Evolutionary conservation across 78 protist genomes (phyloP).

Genomic region (Polysphondylium violaceum): DNA sequence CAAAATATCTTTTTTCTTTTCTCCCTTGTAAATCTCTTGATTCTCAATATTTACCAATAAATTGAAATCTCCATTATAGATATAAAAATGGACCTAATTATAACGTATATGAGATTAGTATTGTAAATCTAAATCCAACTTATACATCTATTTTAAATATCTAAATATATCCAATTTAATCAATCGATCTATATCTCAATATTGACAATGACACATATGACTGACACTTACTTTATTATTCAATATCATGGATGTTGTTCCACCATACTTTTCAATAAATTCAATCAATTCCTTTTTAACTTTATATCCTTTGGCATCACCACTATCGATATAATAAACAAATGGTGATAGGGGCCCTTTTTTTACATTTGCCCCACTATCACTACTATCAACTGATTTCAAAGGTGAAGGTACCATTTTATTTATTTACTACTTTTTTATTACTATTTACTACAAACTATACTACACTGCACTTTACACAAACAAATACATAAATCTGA

Average conservation of each 20-base stretch:
- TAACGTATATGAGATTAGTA: too few relatives aligned
- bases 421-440: too few relatives aligned
- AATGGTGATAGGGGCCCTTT: too few relatives aligned
- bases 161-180: too few relatives aligned
- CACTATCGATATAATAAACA: slow-evolving; percentile 46
- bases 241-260: slow-evolving; percentile 18
- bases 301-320: slow-evolving; percentile 3
- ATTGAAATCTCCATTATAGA: slow-evolving; percentile 57
- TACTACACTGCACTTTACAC: not conserved
- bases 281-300: slow-evolving; percentile 38
- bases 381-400: too few relatives aligned
- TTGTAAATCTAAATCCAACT: too few relatives aligned
- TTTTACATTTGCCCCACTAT: too few relatives aligned
- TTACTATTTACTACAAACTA: too few relatives aligned
- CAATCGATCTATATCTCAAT: too few relatives aligned
- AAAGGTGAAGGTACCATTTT: too few relatives aligned
- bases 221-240: slow-evolving; percentile 49
- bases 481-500: too few relatives aligned
- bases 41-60: slow-evolving; percentile 16
- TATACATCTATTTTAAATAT: too few relatives aligned
- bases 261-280: slow-evolving; percentile 31
- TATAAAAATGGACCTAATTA: slow-evolving; percentile 28
- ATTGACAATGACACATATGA: not conserved
- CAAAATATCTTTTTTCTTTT: slow-evolving; percentile 19
- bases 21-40: not conserved